Base-by-base conservation (phyloP, 2,329 filamentous ascomycete genomes). In the Chaetothyriales sp. region DNA sequence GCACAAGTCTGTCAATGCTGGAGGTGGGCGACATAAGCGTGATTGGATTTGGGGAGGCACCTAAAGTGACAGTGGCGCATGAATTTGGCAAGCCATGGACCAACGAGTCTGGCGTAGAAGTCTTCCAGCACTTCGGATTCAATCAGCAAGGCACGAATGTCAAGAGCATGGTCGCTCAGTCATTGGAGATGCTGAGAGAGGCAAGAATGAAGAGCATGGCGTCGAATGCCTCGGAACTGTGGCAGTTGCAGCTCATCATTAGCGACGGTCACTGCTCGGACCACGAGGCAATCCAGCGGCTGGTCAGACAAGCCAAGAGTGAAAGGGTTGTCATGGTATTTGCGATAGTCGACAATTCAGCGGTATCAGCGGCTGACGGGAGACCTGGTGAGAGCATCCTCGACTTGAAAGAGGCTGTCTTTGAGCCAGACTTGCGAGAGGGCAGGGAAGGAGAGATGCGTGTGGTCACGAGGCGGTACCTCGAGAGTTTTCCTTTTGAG, bases 321-420 rank as follows among this genome's bases (percentile, higher is more conserved):
- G 87, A 95, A 69, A 77, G 89, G 15, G 94, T 99, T 65, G 95
- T 98, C 87, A 82, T 97, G 57, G 90, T 98, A 5, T 99, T 98
- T 67, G 87, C 98, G 61, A 85, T 99, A 62, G 88, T 98, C 64
- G 92, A 47, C 48, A 47, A 47, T 33, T 7, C 53, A 55, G 43
- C 47, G 50, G 56, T 53, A 20, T 49, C 53, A 2, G 53, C 54
- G 47, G 53, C 49, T 10, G 50, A 25, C 15, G 49, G 28, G 53
- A 61, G 64, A 73, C 19, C 69, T 69, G 53, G 68, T 68, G 20
- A 71, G 43, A 72, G 66, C 54, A 94, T 98, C 55, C 70, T 97
- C 62, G 89, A 95, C 65, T 75, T 97, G 62, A 88, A 89, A 66
- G 84, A 89, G 68, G 90, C 89, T 40, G 81, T 81, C 64, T 95